Base-by-base conservation (phyloP, 2,329 filamentous ascomycete genomes). In the Pezicula rhizophila region DNA sequence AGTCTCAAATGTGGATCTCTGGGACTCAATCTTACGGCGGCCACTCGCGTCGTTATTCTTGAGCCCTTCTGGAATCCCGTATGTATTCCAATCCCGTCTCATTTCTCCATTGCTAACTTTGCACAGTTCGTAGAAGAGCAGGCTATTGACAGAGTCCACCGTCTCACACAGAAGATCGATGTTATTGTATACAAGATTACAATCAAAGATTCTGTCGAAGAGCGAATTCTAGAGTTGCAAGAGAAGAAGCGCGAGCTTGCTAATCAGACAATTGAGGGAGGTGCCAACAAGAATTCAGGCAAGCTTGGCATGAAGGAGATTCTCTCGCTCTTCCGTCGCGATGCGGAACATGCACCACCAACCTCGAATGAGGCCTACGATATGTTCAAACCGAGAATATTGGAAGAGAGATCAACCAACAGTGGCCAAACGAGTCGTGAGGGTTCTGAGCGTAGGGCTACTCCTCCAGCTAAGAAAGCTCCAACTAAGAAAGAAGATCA, bases 11-110 rank as follows among this genome's bases (percentile, higher is more conserved):
- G 93, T 61, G 93, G 93, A 55, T 91, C 89, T 44, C 70, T 99
- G 41, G 93, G 93, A 2, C 80, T 99, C 25, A 99, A 99, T 67
- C 74, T 99, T 46, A 99, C 93, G 6, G 93, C 91, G 0, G 93
- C 93, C 8, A 93, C 87, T 53, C 80, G 93, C 15, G 93, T 99
- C 3, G 84, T 99, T 46, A 95, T 99, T 58, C 76, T 99, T 39
- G 93, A 99, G 68, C 93, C 93, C 0, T 99, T 99, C 69, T 99
- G 93, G 93, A 99, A 99, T 67, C 93, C 90, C 2, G 58, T 60
- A 58, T 50, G 51, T 49, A 15, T 26, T 6, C 25, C 7, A 18
- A 40, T 18, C 23, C 33, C 10, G 26, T 15, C 33, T 48, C 3
- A 49, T 57, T 11, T 20, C 34, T 34, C 46, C 1, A 28, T 42